phyloP scores from a whole-genome alignment of 2,329 filamentous ascomycete genomes.

The Cryphonectria carpinicola region DNA sequence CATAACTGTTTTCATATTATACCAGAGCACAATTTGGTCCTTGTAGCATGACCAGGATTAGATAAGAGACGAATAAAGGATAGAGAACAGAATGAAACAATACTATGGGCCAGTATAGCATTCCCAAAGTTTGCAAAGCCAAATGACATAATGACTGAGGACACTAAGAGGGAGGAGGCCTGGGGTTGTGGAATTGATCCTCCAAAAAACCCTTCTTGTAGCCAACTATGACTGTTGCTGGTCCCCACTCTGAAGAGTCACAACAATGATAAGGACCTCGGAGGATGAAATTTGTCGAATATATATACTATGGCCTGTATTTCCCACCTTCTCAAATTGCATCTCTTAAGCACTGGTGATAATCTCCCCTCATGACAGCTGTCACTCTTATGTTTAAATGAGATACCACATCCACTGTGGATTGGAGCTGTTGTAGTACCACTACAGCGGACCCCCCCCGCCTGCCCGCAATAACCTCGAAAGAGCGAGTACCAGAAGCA shows the following conservation, averaged over 20 bases:
- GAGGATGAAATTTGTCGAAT: neutral
- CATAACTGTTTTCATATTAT: too few relatives aligned
- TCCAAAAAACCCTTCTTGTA: neutral
- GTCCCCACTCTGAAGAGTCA: neutral
- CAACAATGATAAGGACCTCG: neutral
- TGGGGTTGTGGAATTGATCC: neutral
- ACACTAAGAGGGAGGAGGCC: neutral
- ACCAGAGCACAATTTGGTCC: too few relatives aligned
- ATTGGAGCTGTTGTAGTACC: neutral
- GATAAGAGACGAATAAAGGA: too few relatives aligned
- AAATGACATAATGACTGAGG: neutral
- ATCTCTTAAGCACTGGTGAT: neutral
- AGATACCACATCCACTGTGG: neutral
- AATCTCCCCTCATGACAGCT: neutral
- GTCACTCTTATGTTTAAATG: neutral
- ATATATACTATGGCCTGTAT: neutral
- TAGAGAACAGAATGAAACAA: too few relatives aligned
- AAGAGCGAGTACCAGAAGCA: neutral
- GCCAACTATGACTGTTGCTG: neutral
- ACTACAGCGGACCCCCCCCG: neutral
- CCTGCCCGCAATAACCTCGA: neutral
- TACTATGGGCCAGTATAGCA: neutral
- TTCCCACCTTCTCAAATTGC: neutral
- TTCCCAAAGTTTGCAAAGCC: neutral
- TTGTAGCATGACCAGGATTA: too few relatives aligned